These are phyloP conservation scores for Metarhizium anisopliae DNA, from an alignment of 2,329 filamentous ascomycete genomes.

Conservation along the genomic window DNA sequence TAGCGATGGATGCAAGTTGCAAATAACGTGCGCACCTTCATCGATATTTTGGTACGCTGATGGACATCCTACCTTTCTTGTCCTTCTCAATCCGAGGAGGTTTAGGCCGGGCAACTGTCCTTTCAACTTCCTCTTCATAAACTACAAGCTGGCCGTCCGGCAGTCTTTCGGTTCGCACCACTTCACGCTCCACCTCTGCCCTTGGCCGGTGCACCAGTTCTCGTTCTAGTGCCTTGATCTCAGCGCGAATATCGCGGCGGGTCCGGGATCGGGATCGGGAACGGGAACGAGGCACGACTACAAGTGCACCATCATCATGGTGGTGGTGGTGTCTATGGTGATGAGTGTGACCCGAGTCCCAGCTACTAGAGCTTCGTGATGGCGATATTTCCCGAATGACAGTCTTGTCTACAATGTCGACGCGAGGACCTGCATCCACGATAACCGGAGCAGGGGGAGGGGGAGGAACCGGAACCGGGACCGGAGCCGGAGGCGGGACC, in stretches of 20 bases:
- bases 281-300: slow-evolving; percentile 33
- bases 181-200: slow-evolving; percentile 35
- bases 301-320: slow-evolving; percentile 17
- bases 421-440: slow-evolving; percentile 23
- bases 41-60: slow-evolving; percentile 67
- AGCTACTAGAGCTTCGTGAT: slow-evolving; percentile 27
- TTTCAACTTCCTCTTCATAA: slow-evolving; percentile 51
- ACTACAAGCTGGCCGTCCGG: slow-evolving; percentile 55
- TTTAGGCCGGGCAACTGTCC: slow-evolving; percentile 42
- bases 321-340: slow-evolving; percentile 19
- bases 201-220: slow-evolving; percentile 27
- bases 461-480: slow-evolving; percentile 14
- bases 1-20: slow-evolving; percentile 6
- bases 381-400: slow-evolving; percentile 43
- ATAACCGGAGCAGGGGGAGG: slow-evolving; percentile 18
- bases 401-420: slow-evolving; percentile 36
- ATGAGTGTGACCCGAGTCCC: slow-evolving; percentile 21
- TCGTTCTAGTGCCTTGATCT: slow-evolving; percentile 62
- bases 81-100: slow-evolving; percentile 73
- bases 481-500: slow-evolving; percentile 18
- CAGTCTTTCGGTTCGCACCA: slow-evolving; percentile 47
- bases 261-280: slow-evolving; percentile 33
- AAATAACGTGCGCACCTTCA: slow-evolving; percentile 38
- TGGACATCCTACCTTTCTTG: slow-evolving; percentile 90
- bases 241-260: slow-evolving; percentile 59